Percentiles rank a stretch among this genome's conserved stretches.
Conservation (phyloP, 1,284 basidiomycete species). For the Spongiforma sp. region DNA sequence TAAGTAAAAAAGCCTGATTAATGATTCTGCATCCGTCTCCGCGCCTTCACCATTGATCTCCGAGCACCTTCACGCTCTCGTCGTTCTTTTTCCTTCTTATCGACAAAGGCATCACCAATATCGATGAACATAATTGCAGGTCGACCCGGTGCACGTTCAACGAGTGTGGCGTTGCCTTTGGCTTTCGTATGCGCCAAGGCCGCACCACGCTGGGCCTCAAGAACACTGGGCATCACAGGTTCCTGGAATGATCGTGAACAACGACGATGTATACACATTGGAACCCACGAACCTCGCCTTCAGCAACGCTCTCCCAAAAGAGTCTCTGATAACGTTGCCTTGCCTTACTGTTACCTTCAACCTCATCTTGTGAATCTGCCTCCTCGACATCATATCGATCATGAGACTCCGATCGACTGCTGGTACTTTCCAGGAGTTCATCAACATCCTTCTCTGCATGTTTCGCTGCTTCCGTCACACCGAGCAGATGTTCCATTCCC, state of each 20-base stretch:
- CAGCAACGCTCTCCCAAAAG: constrained; percentile 76
- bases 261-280: not conserved
- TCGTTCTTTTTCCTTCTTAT: constrained; percentile 55
- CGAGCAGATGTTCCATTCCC: constrained; percentile 75
- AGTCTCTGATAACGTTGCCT: constrained; percentile 70
- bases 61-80: constrained; percentile 55
- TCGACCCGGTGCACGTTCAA: constrained; percentile 46
- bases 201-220: constrained; percentile 49
- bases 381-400: constrained; percentile 51
- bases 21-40: constrained; percentile 27
- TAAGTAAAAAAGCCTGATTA: constrained; percentile 6
- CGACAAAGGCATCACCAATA: constrained; percentile 69
- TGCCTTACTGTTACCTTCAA: constrained; percentile 56
- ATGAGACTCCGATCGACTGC: constrained; percentile 27
- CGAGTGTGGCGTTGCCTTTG: constrained; percentile 41
- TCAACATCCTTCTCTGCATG: constrained; percentile 3
- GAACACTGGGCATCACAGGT: constrained; percentile 56
- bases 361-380: constrained; percentile 65
- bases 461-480: constrained; percentile 40
- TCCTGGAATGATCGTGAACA: constrained; percentile 41
- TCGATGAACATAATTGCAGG: constrained; percentile 67
- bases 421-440: constrained; percentile 19
- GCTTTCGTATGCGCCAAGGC: constrained; percentile 44
- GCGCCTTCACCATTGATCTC: constrained; percentile 41
- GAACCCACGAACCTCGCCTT: constrained; percentile 57